Conservation (phyloP, 768 basidiomycete species). For the Trametes gibbosa region DNA sequence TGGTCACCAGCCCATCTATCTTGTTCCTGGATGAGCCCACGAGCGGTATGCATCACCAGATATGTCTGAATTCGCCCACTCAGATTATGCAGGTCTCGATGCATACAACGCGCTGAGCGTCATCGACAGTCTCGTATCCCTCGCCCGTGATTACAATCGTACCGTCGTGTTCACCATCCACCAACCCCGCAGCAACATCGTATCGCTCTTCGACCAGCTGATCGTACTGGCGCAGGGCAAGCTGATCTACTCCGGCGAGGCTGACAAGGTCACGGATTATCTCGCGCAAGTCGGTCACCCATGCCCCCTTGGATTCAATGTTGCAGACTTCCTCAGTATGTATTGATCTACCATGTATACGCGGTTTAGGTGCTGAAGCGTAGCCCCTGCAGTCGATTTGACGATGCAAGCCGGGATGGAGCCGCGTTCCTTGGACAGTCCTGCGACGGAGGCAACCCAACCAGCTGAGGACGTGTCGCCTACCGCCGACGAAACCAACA, state of each 20-base stretch:
- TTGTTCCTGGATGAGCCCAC: conserved; percentile 97
- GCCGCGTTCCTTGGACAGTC: conserved; percentile 30
- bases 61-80: not conserved
- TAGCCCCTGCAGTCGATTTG: conserved; percentile 34
- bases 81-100: conserved; percentile 65
- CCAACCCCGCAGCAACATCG: conserved; percentile 97
- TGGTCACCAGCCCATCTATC: conserved; percentile 96
- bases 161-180: conserved; percentile 98
- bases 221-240: conserved; percentile 83
- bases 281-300: conserved; percentile 74
- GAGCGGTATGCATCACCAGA: conserved; percentile 55
- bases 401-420: conserved; percentile 45
- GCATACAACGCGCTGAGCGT: conserved; percentile 96
- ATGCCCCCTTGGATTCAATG: conserved; percentile 94
- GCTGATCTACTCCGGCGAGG: conserved; percentile 81
- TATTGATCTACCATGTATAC: too few relatives aligned
- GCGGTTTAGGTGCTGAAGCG: conserved; percentile 9
- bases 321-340: conserved; percentile 94
- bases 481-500: conserved; percentile 31
- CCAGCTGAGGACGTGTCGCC: conserved; percentile 33
- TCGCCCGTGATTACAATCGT: conserved; percentile 86
- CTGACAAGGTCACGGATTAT: conserved; percentile 73
- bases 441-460: conserved; percentile 27
- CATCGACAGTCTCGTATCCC: conserved; percentile 79
- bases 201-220: conserved; percentile 91